These are phyloP conservation scores for Leptographium galeiforme DNA, from an alignment of 2,329 filamentous ascomycete genomes.

Conservation along the genomic window DNA sequence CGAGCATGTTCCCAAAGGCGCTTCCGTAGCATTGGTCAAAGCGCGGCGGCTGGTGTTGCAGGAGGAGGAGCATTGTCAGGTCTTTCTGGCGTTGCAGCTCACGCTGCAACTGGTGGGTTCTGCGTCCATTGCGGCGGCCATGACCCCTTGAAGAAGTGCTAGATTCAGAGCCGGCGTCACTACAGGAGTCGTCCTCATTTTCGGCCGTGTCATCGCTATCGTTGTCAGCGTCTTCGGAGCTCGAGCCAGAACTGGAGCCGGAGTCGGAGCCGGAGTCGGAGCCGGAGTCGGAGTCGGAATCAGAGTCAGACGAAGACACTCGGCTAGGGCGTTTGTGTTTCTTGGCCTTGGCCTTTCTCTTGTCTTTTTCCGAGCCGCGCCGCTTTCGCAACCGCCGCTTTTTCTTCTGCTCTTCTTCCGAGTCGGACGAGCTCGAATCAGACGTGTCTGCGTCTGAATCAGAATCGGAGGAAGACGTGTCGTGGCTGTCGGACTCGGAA, in stretches of 20 bases:
- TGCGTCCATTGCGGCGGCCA: conserved; percentile 8
- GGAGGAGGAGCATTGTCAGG: background rate
- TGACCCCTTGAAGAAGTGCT: too few species aligned
- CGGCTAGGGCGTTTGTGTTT: conserved; percentile 14
- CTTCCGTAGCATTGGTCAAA: background rate
- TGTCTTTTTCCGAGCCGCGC: conserved; percentile 15
- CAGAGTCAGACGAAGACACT: conserved; percentile 10
- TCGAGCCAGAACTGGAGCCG: conserved; percentile 7
- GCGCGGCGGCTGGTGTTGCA: conserved; percentile 4
- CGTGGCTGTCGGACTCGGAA: conserved; percentile 8
- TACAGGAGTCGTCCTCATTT: too few species aligned
- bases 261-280: conserved; percentile 5
- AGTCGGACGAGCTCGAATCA: conserved; percentile 12
- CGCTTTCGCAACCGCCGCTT: conserved; percentile 17
- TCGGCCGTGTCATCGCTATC: background rate
- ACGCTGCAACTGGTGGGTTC: background rate
- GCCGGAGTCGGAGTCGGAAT: conserved; percentile 2
- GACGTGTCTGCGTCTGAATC: conserved; percentile 9
- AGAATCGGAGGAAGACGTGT: conserved; percentile 14
- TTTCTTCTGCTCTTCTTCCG: conserved; percentile 16
- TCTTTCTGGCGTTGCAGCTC: conserved; percentile 4
- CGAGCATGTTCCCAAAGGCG: too few species aligned
- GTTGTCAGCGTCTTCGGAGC: conserved; percentile 10
- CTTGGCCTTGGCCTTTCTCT: conserved; percentile 16
- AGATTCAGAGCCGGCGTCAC: too few species aligned